Percentiles rank a stretch among this genome's conserved stretches.
These are phyloP conservation scores for Penicillium psychrosexuale DNA, from an alignment of 2,329 filamentous ascomycete species.

Conservation along the genomic window DNA sequence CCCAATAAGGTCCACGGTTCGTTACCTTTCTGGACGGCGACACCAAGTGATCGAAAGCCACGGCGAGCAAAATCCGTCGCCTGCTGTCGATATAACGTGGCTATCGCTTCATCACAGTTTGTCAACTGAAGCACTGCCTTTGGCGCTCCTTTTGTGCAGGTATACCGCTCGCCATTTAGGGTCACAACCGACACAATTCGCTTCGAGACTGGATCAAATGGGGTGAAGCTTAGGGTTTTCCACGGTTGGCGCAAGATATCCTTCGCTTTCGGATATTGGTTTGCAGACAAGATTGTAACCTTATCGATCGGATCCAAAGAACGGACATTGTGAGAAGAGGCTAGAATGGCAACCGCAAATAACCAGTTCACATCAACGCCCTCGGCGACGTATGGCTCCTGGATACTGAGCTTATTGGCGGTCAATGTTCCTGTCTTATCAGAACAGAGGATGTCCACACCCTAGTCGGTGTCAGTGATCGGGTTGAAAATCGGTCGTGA, in stretches of 20 bases:
- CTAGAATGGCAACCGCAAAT: constrained; percentile 74
- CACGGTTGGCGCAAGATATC: constrained; percentile 71
- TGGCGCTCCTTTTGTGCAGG: constrained; percentile 73
- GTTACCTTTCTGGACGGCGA: constrained; percentile 73
- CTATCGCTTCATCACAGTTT: constrained; percentile 62
- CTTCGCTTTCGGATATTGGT: constrained; percentile 70
- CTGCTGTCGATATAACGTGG: constrained; percentile 66
- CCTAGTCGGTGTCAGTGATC: constrained; percentile 26
- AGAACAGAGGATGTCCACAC: constrained; percentile 75
- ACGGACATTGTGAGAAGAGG: constrained; percentile 74
- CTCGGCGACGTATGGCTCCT: constrained; percentile 72
- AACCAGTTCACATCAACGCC: constrained; percentile 78
- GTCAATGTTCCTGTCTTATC: constrained; percentile 77
- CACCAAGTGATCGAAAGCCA: constrained; percentile 75
- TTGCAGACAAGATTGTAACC: constrained; percentile 70
- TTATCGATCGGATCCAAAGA: constrained; percentile 77
- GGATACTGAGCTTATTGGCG: constrained; percentile 65
- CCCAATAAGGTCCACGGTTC: constrained; percentile 70
- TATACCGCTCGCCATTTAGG: constrained; percentile 66
- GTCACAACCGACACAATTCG: constrained; percentile 69
- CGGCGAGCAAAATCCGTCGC: constrained; percentile 71
- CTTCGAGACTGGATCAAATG: constrained; percentile 73
- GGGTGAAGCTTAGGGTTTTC: constrained; percentile 71
- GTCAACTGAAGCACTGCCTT: constrained; percentile 70
- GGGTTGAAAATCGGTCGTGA: too few relatives aligned